Evolutionary conservation across 352 stramenopile species (phyloP).

Genomic region (Phytopythium mirpurense): DNA sequence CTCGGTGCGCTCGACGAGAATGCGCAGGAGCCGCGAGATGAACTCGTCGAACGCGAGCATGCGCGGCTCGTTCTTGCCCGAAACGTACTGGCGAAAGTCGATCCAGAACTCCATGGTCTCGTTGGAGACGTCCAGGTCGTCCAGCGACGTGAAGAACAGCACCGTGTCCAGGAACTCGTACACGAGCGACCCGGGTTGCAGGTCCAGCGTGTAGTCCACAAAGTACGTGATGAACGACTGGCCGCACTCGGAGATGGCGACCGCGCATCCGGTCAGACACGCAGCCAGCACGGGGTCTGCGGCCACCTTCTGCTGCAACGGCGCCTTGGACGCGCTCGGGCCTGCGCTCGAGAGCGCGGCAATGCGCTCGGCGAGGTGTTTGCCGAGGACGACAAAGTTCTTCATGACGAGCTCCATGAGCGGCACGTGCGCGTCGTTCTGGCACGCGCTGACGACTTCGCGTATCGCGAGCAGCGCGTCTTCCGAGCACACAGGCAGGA

Average conservation of each 20-base stretch:
- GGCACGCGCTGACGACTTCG: constrained; percentile 63
- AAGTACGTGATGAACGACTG: constrained; percentile 77
- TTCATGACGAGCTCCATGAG: constrained; percentile 78
- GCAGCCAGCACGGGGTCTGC: constrained; percentile 27
- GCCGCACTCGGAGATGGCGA: constrained; percentile 65
- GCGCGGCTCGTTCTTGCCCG: constrained; percentile 67
- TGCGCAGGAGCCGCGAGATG: constrained; percentile 59
- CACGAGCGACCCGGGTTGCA: constrained; percentile 52
- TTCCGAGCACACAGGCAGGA: constrained; percentile 27
- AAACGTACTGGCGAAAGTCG: constrained; percentile 68
- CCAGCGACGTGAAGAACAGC: constrained; percentile 58
- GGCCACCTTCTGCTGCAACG: background rate
- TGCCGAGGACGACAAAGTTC: constrained; percentile 68
- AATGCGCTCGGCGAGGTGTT: constrained; percentile 40
- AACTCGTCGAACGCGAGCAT: constrained; percentile 69
- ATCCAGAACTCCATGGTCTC: constrained; percentile 85
- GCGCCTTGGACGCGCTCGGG: background rate
- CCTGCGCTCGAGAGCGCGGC: background rate
- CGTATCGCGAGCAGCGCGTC: constrained; percentile 54
- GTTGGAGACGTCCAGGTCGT: constrained; percentile 64
- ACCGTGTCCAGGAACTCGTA: constrained; percentile 75
- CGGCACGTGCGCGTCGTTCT: constrained; percentile 48
- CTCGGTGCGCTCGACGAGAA: constrained; percentile 65
- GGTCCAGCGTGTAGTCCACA: constrained; percentile 66
- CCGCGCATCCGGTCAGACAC: constrained; percentile 44